Conservation (phyloP, 1,139 yeast species). For the Magnusiomyces paraingens region DNA sequence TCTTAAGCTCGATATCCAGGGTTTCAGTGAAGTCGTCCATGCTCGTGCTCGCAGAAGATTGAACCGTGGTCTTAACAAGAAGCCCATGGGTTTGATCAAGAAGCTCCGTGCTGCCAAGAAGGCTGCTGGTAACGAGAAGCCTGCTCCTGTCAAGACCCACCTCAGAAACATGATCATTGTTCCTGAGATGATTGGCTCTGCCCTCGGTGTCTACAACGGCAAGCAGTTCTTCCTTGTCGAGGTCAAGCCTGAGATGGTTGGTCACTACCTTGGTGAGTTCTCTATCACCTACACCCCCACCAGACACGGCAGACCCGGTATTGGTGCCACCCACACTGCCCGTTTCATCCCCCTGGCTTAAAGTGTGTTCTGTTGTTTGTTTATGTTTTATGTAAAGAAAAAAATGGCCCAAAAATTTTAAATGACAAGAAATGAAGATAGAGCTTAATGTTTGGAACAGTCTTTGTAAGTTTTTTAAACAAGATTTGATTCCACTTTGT, state of each 20-base stretch:
- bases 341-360: constrained; percentile 38
- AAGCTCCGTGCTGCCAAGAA: constrained; percentile 97
- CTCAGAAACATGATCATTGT: constrained; percentile 98
- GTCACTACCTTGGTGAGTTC: constrained; percentile 99
- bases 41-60: constrained; percentile 99
- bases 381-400: constrained; percentile 1
- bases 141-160: constrained; percentile 97
- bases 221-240: constrained; percentile 99
- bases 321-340: constrained; percentile 70
- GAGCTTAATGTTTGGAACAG: background rate
- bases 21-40: constrained; percentile 92
- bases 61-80: constrained; percentile 93
- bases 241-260: constrained; percentile 99
- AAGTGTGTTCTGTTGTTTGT: constrained; percentile 13
- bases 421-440: background rate
- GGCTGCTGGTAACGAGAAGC: constrained; percentile 93
- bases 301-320: constrained; percentile 99
- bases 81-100: constrained; percentile 95
- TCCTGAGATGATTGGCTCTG: constrained; percentile 99
- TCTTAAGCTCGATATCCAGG: constrained; percentile 92
- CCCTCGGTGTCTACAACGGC: constrained; percentile 99
- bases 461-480: background rate
- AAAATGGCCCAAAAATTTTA: background rate
- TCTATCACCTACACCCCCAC: constrained; percentile 99
- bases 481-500: too few species aligned